A percentile compares a stretch with the other conserved stretches of the same genome.
phyloP scores from a whole-genome alignment of 148 eudicot species.

The Diospyros lotus region DNA sequence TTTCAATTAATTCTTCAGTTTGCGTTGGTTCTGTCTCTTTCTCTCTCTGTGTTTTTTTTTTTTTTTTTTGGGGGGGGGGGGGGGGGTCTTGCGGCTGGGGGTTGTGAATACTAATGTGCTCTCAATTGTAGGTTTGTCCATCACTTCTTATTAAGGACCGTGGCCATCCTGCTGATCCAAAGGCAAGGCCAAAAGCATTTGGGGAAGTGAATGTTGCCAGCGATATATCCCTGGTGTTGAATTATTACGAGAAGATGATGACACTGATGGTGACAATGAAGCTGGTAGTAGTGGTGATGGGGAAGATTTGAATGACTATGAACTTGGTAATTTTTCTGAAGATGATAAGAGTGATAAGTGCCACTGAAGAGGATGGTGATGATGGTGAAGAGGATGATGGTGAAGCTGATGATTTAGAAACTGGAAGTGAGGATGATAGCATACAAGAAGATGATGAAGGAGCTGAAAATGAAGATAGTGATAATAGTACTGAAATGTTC shows the following conservation, averaged over 20 bases:
- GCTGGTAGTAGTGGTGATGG: constrained; percentile 15
- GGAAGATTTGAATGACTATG: constrained; percentile 16
- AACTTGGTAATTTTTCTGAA: constrained; percentile 10
- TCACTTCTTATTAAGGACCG: constrained; percentile 85
- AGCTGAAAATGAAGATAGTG: constrained; percentile 14
- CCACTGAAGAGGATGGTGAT: constrained; percentile 26
- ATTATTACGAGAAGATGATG: constrained; percentile 42
- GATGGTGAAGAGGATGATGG: constrained; percentile 14
- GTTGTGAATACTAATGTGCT: constrained; percentile 10
- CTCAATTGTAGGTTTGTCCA: constrained; percentile 69
- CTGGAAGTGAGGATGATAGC: constrained; percentile 19
- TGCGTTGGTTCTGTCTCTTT: no score
- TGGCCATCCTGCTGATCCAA: constrained; percentile 74
- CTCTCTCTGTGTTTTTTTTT: neutral
- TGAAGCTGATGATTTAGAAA: constrained; percentile 17
- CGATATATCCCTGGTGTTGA: constrained; percentile 76
- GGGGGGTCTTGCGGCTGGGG: neutral
- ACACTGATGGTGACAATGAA: constrained; percentile 11
- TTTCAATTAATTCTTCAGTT: no score
- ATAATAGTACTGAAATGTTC: constrained; percentile 9
- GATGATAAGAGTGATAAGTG: constrained; percentile 21
- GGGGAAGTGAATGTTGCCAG: constrained; percentile 74
- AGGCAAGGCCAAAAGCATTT: constrained; percentile 83
- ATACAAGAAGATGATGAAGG: constrained; percentile 16
- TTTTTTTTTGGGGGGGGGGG: neutral